phyloP scores from a whole-genome alignment of 106 monocot species.

The Dendrobium chrysotoxum region DNA sequence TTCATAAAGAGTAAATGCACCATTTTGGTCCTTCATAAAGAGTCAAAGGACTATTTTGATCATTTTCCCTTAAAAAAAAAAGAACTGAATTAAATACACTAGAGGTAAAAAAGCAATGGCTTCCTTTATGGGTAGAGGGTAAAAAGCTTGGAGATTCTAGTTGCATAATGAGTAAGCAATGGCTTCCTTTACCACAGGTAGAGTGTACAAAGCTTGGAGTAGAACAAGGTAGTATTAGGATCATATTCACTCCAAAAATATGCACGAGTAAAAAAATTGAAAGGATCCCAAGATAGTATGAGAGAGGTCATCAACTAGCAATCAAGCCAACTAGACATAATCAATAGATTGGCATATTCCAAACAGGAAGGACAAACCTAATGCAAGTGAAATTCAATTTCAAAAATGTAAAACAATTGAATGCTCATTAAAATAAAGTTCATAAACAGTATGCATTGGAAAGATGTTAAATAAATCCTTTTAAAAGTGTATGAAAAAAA shows the following conservation, averaged over 20 bases:
- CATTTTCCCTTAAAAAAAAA: neutral
- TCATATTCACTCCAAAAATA: neutral
- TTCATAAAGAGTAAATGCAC: too few relatives aligned
- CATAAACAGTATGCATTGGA: neutral
- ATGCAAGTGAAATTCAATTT: neutral
- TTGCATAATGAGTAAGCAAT: neutral
- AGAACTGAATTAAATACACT: neutral
- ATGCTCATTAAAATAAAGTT: neutral
- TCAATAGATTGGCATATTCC: neutral
- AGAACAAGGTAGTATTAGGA: neutral
- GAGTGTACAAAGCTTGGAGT: neutral
- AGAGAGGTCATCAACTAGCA: neutral
- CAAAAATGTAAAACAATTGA: neutral
- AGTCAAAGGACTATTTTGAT: too few relatives aligned
- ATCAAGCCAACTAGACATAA: neutral
- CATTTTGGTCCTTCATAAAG: too few relatives aligned
- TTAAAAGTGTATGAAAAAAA: neutral
- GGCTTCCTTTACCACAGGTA: neutral
- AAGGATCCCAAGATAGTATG: neutral
- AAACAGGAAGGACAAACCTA: neutral
- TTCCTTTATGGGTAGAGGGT: neutral
- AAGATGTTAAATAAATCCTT: neutral
- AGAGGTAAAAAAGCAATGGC: neutral
- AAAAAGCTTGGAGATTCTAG: neutral
- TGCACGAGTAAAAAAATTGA: neutral